A percentile compares a stretch with the other conserved stretches of the same genome.
These are phyloP conservation scores for Gyrodon lividus DNA, from an alignment of 768 basidiomycete species.

Conservation along the genomic window DNA sequence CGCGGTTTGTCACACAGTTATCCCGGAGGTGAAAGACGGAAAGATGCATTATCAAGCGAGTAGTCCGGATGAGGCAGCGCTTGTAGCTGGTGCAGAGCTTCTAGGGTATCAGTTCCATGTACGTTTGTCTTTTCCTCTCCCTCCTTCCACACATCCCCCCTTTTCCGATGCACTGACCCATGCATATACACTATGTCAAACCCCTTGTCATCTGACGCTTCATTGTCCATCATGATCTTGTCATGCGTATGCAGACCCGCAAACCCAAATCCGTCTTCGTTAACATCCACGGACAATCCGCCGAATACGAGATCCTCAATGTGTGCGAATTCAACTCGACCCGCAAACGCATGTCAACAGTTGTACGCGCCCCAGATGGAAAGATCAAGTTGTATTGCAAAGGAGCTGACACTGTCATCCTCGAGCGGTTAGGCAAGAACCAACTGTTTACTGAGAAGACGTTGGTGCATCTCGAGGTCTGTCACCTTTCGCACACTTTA, in stretches of 20 bases:
- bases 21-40: slow-evolving; percentile 87
- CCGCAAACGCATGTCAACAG: slow-evolving; percentile 95
- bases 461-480: slow-evolving; percentile 84
- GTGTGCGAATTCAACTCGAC: slow-evolving; percentile 99
- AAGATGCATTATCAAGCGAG: slow-evolving; percentile 94
- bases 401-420: slow-evolving; percentile 96
- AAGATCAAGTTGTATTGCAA: slow-evolving; percentile 95
- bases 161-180: neutral
- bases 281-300: slow-evolving; percentile 64
- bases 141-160: neutral
- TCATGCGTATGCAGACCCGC: slow-evolving; percentile 63
- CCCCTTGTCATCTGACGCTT: no score
- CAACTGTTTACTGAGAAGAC: slow-evolving; percentile 88
- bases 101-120: slow-evolving; percentile 95
- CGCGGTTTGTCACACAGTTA: slow-evolving; percentile 97
- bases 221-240: neutral
- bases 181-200: no score
- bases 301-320: slow-evolving; percentile 90
- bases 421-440: slow-evolving; percentile 85
- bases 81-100: slow-evolving; percentile 91
- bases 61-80: slow-evolving; percentile 95
- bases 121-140: slow-evolving; percentile 41
- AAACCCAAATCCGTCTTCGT: slow-evolving; percentile 97
- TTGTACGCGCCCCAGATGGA: slow-evolving; percentile 84
- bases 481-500: slow-evolving; percentile 7